Evolutionary conservation across 768 basidiomycete species (phyloP), one percentile per base, ranked within the genome.

Genomic region (Trametopsis cervina): DNA sequence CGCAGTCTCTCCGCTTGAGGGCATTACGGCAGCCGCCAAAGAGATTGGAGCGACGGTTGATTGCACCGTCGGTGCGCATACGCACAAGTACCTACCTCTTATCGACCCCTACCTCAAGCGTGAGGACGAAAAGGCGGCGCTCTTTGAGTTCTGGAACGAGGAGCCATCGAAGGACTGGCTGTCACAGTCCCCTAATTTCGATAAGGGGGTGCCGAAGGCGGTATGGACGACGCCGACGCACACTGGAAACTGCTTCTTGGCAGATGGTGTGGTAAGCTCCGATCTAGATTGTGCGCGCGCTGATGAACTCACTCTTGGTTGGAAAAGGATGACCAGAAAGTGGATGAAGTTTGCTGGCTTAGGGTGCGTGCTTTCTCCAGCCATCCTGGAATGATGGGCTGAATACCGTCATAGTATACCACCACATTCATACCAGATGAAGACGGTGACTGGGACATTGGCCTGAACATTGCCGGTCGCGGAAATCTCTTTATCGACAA

Each of bases 1-100:
- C 58, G 66, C 69, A 2, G 70, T 79, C 13, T 76, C 81, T 1
- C 81, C 81, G 18, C 69, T 76, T 15, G 69, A 81, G 42, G 83
- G 80, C 4, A 76, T 84, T 49, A 54, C 52, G 38, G 62, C 64
- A 35, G 69, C 71, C 25, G 62, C 73, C 17, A 57, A 72, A 54
- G 64, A 66, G 50, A 47, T 70, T 52, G 65, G 70, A n/a, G 73
- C 74, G 18, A 67, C 76, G 22, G 70, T 83, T 42, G 64, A 57
- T 0, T 83, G 78, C 57, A 60, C 60, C 35, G 65, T 66, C 47
- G 77, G 66, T 42, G 70, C 66, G 42, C 69, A 58, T 7, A 64
- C 67, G 24, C 64, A 76, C 53, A 74, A 71, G 52, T 78, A 66
- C 59, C 66, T 80, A 20, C 80, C 80, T 2, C 51, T 75, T 5